These are phyloP conservation scores for Mortierella claussenii DNA, from an alignment of 192 early-diverging fungal genomes.

Conservation along the genomic window DNA sequence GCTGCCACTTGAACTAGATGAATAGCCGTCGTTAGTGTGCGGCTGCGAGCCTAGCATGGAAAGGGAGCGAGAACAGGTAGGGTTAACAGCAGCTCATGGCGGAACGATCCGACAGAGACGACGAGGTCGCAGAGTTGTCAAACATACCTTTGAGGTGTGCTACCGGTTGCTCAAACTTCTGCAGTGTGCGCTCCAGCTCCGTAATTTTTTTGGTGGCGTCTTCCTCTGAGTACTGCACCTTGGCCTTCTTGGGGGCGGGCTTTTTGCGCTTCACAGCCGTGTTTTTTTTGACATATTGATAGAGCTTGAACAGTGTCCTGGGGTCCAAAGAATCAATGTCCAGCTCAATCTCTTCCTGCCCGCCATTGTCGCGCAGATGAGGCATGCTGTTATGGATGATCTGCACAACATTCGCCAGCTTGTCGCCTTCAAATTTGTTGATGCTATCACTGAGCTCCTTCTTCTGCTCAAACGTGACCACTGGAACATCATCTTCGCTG, in stretches of 20 bases:
- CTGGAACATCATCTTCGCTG: slow-evolving; percentile 53
- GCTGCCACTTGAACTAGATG: slow-evolving; percentile 65
- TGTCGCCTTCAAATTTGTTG: slow-evolving; percentile 71
- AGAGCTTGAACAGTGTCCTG: slow-evolving; percentile 83
- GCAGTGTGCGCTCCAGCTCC: slow-evolving; percentile 59
- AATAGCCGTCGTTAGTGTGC: slow-evolving; percentile 29
- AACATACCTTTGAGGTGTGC: slow-evolving; percentile 52
- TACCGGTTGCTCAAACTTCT: slow-evolving; percentile 59
- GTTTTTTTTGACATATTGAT: slow-evolving; percentile 83
- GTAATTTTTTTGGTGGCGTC: slow-evolving; percentile 63
- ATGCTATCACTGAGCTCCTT: slow-evolving; percentile 84
- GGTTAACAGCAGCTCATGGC: too few relatives aligned
- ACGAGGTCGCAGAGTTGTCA: too few relatives aligned
- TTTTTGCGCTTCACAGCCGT: slow-evolving; percentile 59
- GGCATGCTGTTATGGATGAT: slow-evolving; percentile 80
- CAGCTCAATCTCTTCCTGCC: slow-evolving; percentile 92
- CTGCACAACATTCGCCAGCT: slow-evolving; percentile 73
- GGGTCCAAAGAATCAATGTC: slow-evolving; percentile 93
- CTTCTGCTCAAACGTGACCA: slow-evolving; percentile 90
- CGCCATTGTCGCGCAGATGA: slow-evolving; percentile 57
- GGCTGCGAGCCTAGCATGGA: slow-evolving; percentile 24
- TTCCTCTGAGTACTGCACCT: slow-evolving; percentile 59
- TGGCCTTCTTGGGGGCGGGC: slow-evolving; percentile 60
- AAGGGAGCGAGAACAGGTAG: background rate
- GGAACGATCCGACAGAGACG: too few relatives aligned